Base-by-base conservation (phyloP, 352 stramenopile genomes). In the Phytophthora chlamydospora region DNA sequence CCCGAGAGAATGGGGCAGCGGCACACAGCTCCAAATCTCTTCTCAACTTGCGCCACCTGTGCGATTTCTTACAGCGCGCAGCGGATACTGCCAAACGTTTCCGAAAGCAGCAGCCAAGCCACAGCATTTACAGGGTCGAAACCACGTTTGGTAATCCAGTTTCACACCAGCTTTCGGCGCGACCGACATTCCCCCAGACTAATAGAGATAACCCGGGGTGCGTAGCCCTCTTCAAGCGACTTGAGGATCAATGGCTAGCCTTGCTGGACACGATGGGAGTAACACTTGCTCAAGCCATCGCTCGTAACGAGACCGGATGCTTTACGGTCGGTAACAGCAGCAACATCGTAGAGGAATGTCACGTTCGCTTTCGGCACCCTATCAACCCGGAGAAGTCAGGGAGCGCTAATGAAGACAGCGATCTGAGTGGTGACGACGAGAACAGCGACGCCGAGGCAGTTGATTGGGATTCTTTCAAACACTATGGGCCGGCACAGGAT, bases 71-170 rank as follows among this genome's bases (percentile, higher is more conserved):
- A 7, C 59, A 85, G 27, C 62, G 61, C 14, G 84, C 81, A 10
- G 62, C 66, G 17, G 49, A 79, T 19, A 31, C 43, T 24, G 81
- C 83, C 3, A 64, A 66, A 7, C 41, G 31, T 13, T 88, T 79
- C 50, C 63, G 61, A 60, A 61, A 68, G n/a, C 52, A 70, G n/a
- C 79, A 92, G 17, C 58, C 61, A 19, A 51, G 19, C 10, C 58
- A 65, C 44, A 80, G 42, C 50, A 74, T 69, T 44, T 85, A 73
- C 45, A 73, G 68, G 27, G 72, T 93, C 0, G 84, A 93, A 60
- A 78, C 76, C 5, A 85, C 78, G 8, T 93, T 93, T 39, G 82
- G 76, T 2, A 93, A 93, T 35, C 24, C 55, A 17, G 66, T 93
- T 3, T 91, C 84, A 11, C 58, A 51, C 10, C 64, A 71, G n/a